Evolutionary conservation across 768 basidiomycete species (phyloP), one percentile per base, ranked within the genome.

Genomic region (Dictyophora rubrovolvata): DNA sequence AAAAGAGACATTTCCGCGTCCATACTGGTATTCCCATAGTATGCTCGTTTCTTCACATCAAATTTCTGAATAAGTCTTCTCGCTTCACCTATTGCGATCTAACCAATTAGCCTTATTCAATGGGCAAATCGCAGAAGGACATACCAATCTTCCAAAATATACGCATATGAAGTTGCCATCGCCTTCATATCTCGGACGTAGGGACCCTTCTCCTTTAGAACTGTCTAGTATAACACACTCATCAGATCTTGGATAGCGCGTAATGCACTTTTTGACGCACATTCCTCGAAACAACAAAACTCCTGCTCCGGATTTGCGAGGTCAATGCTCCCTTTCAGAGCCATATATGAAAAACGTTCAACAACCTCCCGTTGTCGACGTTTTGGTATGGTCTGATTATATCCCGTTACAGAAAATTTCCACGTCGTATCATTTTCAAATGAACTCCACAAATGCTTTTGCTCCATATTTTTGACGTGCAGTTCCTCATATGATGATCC

Each of bases 1-100:
- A 98, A 71, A 49, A 99, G 74, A 1, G 93, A 94, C 52, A 97
- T 86, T 69, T 97, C 93, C 0, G 95, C 84, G 64, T 96, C 94
- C 96, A 99, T 99, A 65, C 89, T 90, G 0, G 96, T 99, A 64
- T 94, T 99, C 2, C 96, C 96, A 69, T 84, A 97, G 67, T 89
- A 98, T 14, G 75, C 74, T 9, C 96, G 80, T 64, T 91, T 90
- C 70, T 96, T 98, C 53, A 99, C 87, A 61, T 90, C 86, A 61
- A 91, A 95, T 55, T 73, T 79, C 52, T 73, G 70, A 52, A 92
- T 77, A 35, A 94, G 74, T 2, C 74, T 67, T 5, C 95, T 82
- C 0, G 89, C 87, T 23, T 78, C 75, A 14, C 86, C 86, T 65
- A 85, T 79, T 61, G 74, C 73, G 53, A 85, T 61, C 88, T 79